Conservation (phyloP, 2,329 filamentous ascomycete genomes). For the Fusarium subtropicale region DNA sequence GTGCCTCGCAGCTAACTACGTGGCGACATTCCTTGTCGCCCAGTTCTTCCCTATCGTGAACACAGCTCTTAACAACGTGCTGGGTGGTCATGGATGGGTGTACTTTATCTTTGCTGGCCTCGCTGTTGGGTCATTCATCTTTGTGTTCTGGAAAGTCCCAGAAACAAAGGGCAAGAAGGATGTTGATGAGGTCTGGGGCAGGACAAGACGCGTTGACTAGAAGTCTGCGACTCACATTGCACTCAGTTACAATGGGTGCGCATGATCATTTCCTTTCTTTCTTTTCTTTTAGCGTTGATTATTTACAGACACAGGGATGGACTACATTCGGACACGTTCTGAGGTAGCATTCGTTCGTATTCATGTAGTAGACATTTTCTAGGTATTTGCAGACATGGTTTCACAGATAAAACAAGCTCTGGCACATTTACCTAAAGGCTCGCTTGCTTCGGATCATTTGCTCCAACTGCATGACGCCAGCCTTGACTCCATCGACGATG, state of each 20-base stretch:
- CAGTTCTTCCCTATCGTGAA: slow-evolving; percentile 95
- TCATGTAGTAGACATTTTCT: slow-evolving; percentile 7
- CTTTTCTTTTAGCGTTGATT: background rate
- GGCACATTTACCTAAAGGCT: slow-evolving; percentile 50
- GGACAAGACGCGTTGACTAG: slow-evolving; percentile 66
- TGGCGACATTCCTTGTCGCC: slow-evolving; percentile 90
- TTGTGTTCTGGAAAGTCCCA: slow-evolving; percentile 80
- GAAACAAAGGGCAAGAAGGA: slow-evolving; percentile 89
- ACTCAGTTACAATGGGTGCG: background rate
- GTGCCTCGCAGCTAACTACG: slow-evolving; percentile 87
- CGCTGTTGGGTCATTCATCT: slow-evolving; percentile 74
- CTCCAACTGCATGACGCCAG: slow-evolving; percentile 72
- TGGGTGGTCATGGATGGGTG: slow-evolving; percentile 80
- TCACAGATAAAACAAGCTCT: slow-evolving; percentile 11
- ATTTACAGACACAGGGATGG: background rate
- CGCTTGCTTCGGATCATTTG: slow-evolving; percentile 61
- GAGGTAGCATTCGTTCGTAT: background rate
- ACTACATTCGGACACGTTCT: background rate
- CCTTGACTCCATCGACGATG: slow-evolving; percentile 84
- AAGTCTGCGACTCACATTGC: background rate
- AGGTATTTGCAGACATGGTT: slow-evolving; percentile 13
- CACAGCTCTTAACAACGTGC: slow-evolving; percentile 70
- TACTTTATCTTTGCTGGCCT: slow-evolving; percentile 92
- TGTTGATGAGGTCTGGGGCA: slow-evolving; percentile 91
- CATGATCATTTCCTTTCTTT: background rate